Conservation (phyloP, 495 filamentous ascomycete genomes). For the Neohortaea acidophila region DNA sequence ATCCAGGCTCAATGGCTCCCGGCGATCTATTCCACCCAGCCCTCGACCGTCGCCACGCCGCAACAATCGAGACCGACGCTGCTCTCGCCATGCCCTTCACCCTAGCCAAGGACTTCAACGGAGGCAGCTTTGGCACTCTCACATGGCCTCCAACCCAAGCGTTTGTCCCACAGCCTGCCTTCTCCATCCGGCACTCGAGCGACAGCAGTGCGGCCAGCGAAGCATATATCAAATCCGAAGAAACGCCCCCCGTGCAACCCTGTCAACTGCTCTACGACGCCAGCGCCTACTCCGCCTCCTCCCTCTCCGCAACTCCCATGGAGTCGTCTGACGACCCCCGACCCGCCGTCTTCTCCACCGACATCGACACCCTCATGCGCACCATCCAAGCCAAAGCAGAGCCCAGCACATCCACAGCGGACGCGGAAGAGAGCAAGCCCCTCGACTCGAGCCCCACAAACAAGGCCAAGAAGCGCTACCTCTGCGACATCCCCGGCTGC, state of each 20-base stretch:
- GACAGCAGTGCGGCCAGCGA: conserved; percentile 8
- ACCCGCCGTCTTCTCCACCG: conserved; percentile 51
- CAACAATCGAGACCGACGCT: not conserved
- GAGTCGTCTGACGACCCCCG: conserved; percentile 15
- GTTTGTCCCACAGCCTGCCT: not conserved
- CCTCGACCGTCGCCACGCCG: too few species aligned
- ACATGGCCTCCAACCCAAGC: conserved; percentile 4
- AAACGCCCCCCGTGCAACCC: conserved; percentile 22
- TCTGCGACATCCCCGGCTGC: conserved; percentile 61
- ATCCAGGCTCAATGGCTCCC: too few species aligned
- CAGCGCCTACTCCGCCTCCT: conserved; percentile 2
- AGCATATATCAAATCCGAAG: conserved; percentile 24
- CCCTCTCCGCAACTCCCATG: conserved; percentile 3
- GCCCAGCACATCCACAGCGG: conserved; percentile 28
- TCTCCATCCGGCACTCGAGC: not conserved
- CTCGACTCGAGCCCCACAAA: conserved; percentile 12
- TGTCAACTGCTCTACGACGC: conserved; percentile 20
- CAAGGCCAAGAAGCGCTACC: conserved; percentile 47
- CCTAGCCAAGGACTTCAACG: not conserved
- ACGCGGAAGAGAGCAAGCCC: conserved; percentile 22
- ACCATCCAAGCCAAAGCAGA: conserved; percentile 63
- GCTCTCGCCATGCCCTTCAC: not conserved
- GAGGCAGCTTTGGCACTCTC: conserved; percentile 10
- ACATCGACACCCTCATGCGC: conserved; percentile 84
- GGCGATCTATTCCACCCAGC: too few species aligned